A percentile compares a stretch with the other conserved stretches of the same genome.
phyloP scores from a whole-genome alignment of 2,329 filamentous ascomycete genomes.

The Verticillium nubilum region DNA sequence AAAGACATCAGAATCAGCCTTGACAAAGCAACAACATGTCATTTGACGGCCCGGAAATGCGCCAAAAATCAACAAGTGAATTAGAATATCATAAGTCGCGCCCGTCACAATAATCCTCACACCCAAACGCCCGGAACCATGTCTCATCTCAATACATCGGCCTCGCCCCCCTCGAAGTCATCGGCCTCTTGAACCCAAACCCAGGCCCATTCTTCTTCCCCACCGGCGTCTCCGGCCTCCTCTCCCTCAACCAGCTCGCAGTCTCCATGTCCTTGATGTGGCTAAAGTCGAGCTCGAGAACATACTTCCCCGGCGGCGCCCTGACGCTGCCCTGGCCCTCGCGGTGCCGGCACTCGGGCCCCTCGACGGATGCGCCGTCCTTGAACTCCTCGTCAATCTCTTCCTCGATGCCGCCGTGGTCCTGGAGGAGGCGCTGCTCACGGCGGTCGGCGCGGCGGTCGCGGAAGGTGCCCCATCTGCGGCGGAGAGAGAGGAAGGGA shows the following conservation, averaged over 20 bases:
- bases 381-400: not conserved
- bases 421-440: not conserved
- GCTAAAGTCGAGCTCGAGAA: constrained; percentile 1
- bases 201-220: not conserved
- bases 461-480: not conserved
- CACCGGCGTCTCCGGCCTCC: not conserved
- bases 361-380: constrained; percentile 5
- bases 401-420: not conserved
- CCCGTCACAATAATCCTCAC: not conserved
- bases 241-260: not conserved
- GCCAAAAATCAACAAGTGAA: too few species aligned
- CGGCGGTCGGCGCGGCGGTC: not conserved
- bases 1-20: too few species aligned
- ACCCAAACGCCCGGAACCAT: not conserved
- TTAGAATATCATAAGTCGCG: not conserved
- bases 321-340: not conserved
- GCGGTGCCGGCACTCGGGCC: not conserved
- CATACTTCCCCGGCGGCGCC: not conserved
- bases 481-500: not conserved
- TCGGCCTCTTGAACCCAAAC: not conserved
- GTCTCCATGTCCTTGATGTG: constrained; percentile 2
- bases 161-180: not conserved
- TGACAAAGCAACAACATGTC: too few species aligned
- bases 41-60: too few species aligned
- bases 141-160: not conserved